Evolutionary conservation across 2,329 filamentous ascomycete genomes (phyloP), one percentile per base, ranked within the genome.

Genomic region (Exserohilum rostratum): DNA sequence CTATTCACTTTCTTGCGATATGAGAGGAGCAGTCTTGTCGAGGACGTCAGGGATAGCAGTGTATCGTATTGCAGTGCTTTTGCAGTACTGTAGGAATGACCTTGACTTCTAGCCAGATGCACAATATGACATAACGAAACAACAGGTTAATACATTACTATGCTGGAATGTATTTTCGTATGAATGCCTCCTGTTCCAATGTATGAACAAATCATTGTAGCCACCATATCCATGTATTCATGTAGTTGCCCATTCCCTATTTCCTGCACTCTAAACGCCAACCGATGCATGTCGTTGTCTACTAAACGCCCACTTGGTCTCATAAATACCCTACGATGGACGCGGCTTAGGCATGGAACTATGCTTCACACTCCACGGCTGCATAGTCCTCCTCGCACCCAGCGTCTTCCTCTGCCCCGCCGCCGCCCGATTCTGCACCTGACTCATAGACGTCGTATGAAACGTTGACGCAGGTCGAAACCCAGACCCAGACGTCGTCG

Each of bases 11-110:
- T 98, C 67, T 82, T 96, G 51, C 82, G 89, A 67, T 99, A 99
- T 74, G 88, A 96, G 71, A 85, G 93, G 55, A 99, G 93, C 76
- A 87, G 86, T 55, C 78, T 96, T 73, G 89, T 90, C 3, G 80
- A 84, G 61, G 80, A 81, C 27, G 80, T 88, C 1, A 75, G 71
- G 13, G 91, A 96, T 60, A 95, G 87, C 62, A 97, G 93, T 65
- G 95, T 99, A 46, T 97, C 93, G 77, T 99, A 99, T 75, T 92
- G 90, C 3, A 93, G 93, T 72, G 95, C 92, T 3, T 96, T 95
- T 80, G 91, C 93, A 7, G 81, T 93, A 37, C 51, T 72, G 13
- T 71, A 40, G 61, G 17, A 12, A n/a, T 5, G 1, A 6, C 15
- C 1, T 5, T 3, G 1, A 20, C 13, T 15, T 34, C 13, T 17